Evolutionary conservation across 371 early-diverging fungal genomes (phyloP).

Genomic region (Neoconidiobolus thromboides): DNA sequence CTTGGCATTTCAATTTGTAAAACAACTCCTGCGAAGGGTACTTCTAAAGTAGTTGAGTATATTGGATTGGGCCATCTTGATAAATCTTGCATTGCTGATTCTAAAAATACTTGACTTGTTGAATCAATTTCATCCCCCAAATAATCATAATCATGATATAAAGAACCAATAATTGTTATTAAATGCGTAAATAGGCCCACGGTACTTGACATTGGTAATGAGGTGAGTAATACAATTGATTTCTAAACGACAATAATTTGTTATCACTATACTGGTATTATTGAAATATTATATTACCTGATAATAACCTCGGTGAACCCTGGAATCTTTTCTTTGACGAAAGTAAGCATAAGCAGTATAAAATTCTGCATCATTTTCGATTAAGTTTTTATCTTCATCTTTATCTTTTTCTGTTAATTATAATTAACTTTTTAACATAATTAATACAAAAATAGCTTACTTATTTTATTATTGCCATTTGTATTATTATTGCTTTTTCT

Average conservation of each 20-base stretch:
- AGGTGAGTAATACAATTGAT: constrained; percentile 6
- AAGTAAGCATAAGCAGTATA: constrained; percentile 88
- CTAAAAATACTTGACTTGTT: neutral
- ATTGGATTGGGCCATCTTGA: neutral
- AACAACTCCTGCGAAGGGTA: neutral
- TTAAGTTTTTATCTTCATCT: neutral
- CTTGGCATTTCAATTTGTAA: constrained; percentile 1
- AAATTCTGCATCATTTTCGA: constrained; percentile 29
- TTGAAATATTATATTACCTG: constrained; percentile 65
- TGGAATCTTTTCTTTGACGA: constrained; percentile 69
- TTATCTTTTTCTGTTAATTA: constrained; percentile 10
- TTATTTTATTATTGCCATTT: too few species aligned
- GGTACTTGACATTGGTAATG: constrained; percentile 43
- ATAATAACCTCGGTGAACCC: constrained; percentile 76
- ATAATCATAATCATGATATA: constrained; percentile 6
- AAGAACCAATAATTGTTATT: constrained; percentile 55
- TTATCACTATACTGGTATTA: neutral
- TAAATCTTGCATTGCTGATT: neutral
- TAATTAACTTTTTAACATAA: too few species aligned
- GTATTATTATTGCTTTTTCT: constrained; percentile 18
- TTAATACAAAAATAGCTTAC: too few species aligned
- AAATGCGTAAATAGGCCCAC: constrained; percentile 57
- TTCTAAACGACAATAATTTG: neutral
- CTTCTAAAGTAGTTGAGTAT: neutral
- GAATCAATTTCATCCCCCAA: too few species aligned